phyloP scores from a whole-genome alignment of 1,284 basidiomycete species.

The Tranzscheliella williamsii region DNA sequence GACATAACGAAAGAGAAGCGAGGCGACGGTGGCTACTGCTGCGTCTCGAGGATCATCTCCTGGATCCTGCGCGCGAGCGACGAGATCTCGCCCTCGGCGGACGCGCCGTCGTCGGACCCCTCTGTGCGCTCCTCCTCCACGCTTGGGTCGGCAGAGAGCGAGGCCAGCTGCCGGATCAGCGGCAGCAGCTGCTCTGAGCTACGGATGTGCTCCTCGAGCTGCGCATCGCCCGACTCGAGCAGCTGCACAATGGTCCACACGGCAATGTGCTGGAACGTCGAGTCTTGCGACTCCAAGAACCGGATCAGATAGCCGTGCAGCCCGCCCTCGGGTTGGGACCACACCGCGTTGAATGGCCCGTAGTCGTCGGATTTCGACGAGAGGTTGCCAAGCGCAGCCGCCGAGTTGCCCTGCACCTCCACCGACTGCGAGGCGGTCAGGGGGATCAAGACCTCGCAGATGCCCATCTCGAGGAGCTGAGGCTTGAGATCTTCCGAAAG shows the following conservation, averaged over 20 bases:
- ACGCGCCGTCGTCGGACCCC: constrained; percentile 44
- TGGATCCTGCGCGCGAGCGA: constrained; percentile 53
- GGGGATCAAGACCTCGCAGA: constrained; percentile 95
- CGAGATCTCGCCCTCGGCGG: constrained; percentile 56
- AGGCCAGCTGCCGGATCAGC: constrained; percentile 49
- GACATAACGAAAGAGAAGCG: too few species aligned
- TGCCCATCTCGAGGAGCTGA: constrained; percentile 88
- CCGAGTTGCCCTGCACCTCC: constrained; percentile 98
- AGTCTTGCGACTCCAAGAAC: constrained; percentile 90
- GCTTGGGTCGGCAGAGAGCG: constrained; percentile 23
- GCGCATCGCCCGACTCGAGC: constrained; percentile 81
- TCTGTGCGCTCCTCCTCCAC: constrained; percentile 40
- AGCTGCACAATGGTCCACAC: constrained; percentile 93
- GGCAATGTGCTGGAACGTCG: constrained; percentile 99
- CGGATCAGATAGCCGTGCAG: constrained; percentile 93
- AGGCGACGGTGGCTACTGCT: constrained; percentile 4
- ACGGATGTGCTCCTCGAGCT: constrained; percentile 59
- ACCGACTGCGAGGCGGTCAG: constrained; percentile 93
- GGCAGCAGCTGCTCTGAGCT: constrained; percentile 48
- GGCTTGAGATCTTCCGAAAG: constrained; percentile 60
- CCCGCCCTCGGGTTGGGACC: constrained; percentile 96
- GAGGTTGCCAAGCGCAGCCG: constrained; percentile 94
- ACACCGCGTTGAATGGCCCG: constrained; percentile 94
- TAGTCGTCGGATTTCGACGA: constrained; percentile 94
- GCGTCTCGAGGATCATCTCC: constrained; percentile 51